Evolutionary conservation across 2,329 filamentous ascomycete genomes (phyloP).

Genomic region (Nigrospora sphaerica): DNA sequence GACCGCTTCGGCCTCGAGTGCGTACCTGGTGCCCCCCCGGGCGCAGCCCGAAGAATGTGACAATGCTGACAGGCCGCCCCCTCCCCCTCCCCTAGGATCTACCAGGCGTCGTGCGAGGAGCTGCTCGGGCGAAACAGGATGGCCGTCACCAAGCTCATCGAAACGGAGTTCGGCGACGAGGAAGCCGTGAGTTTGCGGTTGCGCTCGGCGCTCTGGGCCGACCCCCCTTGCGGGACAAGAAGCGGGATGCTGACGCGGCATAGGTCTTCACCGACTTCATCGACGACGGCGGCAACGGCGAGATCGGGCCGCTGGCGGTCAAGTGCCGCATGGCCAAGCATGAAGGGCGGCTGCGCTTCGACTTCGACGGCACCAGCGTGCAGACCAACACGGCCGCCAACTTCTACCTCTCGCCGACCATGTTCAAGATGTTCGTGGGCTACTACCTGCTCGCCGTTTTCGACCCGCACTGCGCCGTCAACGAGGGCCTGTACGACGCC

Average conservation of each 20-base stretch:
- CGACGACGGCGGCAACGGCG: slow-evolving; percentile 37
- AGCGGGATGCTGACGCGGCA: not conserved
- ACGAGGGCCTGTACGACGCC: slow-evolving; percentile 43
- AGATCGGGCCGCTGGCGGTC: slow-evolving; percentile 34
- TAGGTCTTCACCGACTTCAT: slow-evolving; percentile 38
- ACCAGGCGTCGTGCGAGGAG: slow-evolving; percentile 35
- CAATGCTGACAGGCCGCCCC: not conserved
- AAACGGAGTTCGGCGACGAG: slow-evolving; percentile 33
- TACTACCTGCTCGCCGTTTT: slow-evolving; percentile 37
- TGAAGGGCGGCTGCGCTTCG: slow-evolving; percentile 34
- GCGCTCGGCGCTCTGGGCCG: too few relatives aligned
- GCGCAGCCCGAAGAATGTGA: too few relatives aligned
- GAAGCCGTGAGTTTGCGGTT: slow-evolving; percentile 15
- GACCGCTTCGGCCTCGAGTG: slow-evolving; percentile 32
- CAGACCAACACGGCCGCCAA: slow-evolving; percentile 39
- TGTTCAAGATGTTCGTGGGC: slow-evolving; percentile 45
- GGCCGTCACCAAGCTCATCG: slow-evolving; percentile 37
- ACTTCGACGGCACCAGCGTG: slow-evolving; percentile 39
- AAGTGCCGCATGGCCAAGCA: slow-evolving; percentile 38
- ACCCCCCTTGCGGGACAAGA: too few relatives aligned
- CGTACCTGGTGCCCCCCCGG: not conserved
- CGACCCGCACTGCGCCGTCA: slow-evolving; percentile 39
- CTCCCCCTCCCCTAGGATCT: slow-evolving; percentile 17
- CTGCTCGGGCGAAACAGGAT: slow-evolving; percentile 34
- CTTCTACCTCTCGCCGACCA: slow-evolving; percentile 38